Conservation (phyloP, 2,329 filamentous ascomycete species). For the Scolecobasidium constrictum region DNA sequence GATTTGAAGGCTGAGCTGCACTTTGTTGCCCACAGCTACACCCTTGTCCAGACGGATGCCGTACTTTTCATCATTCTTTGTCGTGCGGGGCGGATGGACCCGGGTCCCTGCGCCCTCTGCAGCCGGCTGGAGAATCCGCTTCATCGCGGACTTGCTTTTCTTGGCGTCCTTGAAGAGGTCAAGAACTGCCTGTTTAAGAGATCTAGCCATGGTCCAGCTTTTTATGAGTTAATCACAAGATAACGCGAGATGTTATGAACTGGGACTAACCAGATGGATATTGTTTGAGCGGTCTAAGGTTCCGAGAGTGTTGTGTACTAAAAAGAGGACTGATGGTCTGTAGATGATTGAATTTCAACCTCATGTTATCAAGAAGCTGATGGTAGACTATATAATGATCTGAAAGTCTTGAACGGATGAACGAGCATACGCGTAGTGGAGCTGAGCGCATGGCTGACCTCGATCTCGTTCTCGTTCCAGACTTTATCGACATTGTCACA, state of each 20-base stretch:
- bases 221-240: too few relatives aligned
- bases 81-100: neutral
- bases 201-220: neutral
- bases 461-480: too few relatives aligned
- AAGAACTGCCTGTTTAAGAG: neutral
- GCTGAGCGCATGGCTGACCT: too few relatives aligned
- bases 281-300: too few relatives aligned
- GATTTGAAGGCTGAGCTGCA: neutral
- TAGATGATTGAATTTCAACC: too few relatives aligned
- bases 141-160: neutral
- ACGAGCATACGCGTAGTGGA: too few relatives aligned
- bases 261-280: too few relatives aligned
- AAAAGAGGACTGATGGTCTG: neutral
- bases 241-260: too few relatives aligned
- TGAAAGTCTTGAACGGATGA: too few relatives aligned
- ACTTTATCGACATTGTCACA: too few relatives aligned
- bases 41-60: neutral
- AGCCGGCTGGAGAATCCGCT: neutral
- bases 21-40: neutral
- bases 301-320: neutral
- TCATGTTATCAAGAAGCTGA: too few relatives aligned
- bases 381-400: too few relatives aligned
- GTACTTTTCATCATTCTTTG: neutral
- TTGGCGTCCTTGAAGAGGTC: neutral
- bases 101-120: neutral